These are phyloP conservation scores for Spergularia marina DNA, from an alignment of 148 eudicot genomes.

Conservation along the genomic window DNA sequence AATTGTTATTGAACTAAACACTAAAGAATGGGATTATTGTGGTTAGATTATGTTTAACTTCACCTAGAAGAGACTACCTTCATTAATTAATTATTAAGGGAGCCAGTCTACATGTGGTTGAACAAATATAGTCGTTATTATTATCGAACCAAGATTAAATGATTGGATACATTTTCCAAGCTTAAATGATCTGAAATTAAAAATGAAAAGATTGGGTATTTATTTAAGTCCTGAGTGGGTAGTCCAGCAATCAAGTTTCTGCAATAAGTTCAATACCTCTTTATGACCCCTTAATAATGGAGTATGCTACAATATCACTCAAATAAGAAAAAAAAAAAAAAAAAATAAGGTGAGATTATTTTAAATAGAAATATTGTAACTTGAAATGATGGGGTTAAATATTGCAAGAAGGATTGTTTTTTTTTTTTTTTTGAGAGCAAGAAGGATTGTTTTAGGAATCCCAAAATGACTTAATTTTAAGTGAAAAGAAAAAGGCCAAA, in stretches of 20 bases:
- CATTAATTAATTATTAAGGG: not conserved
- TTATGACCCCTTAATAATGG: conserved; percentile 17
- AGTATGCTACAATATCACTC: conserved; percentile 8
- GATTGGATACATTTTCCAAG: not conserved
- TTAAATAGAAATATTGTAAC: not conserved
- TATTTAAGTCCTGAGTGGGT: conserved; percentile 10
- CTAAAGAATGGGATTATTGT: not conserved
- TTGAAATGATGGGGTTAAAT: not conserved
- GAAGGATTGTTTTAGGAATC: too few relatives aligned
- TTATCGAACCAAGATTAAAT: not conserved
- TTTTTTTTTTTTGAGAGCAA: too few relatives aligned
- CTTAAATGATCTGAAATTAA: too few relatives aligned
- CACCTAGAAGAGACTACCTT: not conserved
- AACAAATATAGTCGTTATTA: conserved; percentile 8
- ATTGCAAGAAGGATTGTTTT: too few relatives aligned
- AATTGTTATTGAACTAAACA: not conserved
- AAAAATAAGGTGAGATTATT: not conserved
- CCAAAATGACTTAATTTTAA: too few relatives aligned
- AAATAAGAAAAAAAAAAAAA: too few relatives aligned
- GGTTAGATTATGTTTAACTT: too few relatives aligned
- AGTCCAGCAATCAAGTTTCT: conserved; percentile 10
- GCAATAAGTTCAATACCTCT: conserved; percentile 9
- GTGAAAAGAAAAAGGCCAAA: too few relatives aligned
- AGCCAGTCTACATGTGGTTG: not conserved
- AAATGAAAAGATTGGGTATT: not conserved